Conservation (phyloP, 129 eudicot genomes). For the Arctium minus region DNA sequence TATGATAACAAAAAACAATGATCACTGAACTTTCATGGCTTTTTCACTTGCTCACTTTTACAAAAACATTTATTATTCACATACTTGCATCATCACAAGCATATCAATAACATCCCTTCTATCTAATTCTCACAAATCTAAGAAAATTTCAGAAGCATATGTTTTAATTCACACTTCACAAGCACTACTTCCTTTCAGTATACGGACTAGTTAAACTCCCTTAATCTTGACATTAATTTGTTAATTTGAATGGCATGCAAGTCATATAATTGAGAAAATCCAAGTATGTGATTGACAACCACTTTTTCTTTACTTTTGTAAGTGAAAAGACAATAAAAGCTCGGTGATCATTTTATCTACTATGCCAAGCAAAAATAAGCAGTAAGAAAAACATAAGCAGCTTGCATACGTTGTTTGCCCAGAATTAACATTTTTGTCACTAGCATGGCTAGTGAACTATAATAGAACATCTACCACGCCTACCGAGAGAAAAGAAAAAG, state of each 20-base stretch:
- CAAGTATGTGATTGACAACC: not conserved
- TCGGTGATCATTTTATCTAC: not conserved
- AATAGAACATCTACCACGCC: not conserved
- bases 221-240: not conserved
- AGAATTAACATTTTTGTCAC: not conserved
- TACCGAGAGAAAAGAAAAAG: not conserved
- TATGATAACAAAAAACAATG: not conserved
- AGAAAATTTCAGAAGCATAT: not conserved
- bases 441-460: not conserved
- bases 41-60: not conserved
- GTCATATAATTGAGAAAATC: not conserved
- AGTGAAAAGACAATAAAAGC: not conserved
- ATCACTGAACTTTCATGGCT: not conserved
- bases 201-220: not conserved
- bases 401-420: no score
- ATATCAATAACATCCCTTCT: not conserved
- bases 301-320: not conserved
- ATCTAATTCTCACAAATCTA: not conserved
- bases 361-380: not conserved
- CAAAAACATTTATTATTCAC: not conserved
- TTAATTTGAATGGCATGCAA: not conserved
- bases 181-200: no score
- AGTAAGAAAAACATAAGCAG: not conserved
- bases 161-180: not conserved
- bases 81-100: not conserved